These are phyloP conservation scores for Rhynchosporium secalis DNA, from an alignment of 2,329 filamentous ascomycete species.

Conservation along the genomic window DNA sequence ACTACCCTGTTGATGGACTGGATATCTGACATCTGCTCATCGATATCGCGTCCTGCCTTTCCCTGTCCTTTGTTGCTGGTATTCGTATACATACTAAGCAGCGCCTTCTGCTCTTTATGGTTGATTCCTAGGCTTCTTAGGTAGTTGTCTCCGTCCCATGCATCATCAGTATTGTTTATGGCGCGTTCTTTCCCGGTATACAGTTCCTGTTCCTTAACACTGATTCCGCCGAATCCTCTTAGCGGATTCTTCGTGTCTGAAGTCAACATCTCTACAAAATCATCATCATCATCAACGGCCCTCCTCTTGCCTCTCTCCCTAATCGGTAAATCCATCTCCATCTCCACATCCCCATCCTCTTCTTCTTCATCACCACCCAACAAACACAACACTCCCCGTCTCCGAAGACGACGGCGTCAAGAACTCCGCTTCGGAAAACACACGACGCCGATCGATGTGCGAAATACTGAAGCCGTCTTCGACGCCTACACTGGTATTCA, in stretches of 20 bases:
- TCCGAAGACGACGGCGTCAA: not conserved
- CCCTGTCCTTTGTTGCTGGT: not conserved
- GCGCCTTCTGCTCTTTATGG: not conserved
- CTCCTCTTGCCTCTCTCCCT: not conserved
- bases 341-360: not conserved
- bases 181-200: too few relatives aligned
- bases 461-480: conserved; percentile 25
- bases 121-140: too few relatives aligned
- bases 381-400: conserved; percentile 4
- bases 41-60: not conserved
- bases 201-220: too few relatives aligned
- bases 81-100: not conserved
- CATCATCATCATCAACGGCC: not conserved
- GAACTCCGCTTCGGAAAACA: conserved; percentile 19
- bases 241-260: not conserved
- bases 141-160: too few relatives aligned
- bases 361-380: not conserved
- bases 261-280: not conserved
- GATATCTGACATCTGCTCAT: not conserved
- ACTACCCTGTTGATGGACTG: not conserved
- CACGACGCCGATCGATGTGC: conserved; percentile 20
- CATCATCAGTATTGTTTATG: too few relatives aligned
- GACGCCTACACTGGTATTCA: conserved; percentile 22
- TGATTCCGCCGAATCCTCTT: too few relatives aligned
- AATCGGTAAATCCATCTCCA: conserved; percentile 2